These are phyloP conservation scores for Fusarium longipes DNA, from an alignment of 2,329 filamentous ascomycete genomes.

Conservation along the genomic window DNA sequence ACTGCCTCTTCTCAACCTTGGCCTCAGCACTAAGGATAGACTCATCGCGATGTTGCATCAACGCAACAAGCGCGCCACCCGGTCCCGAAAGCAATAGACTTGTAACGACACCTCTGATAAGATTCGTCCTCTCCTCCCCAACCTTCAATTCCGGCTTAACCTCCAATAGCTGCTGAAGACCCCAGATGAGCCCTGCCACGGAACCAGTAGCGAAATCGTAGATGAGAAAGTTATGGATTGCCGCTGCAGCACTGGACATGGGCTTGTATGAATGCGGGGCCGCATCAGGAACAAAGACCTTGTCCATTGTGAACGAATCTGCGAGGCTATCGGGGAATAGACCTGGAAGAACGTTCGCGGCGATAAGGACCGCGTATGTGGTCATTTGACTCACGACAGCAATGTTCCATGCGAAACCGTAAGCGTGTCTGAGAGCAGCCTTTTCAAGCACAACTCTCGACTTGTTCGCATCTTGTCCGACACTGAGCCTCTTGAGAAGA, in stretches of 20 bases:
- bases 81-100: slow-evolving; percentile 42
- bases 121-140: slow-evolving; percentile 33
- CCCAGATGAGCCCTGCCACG: slow-evolving; percentile 36
- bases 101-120: slow-evolving; percentile 30
- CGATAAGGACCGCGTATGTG: slow-evolving; percentile 30
- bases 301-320: slow-evolving; percentile 13
- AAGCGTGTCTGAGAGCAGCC: slow-evolving; percentile 37
- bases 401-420: slow-evolving; percentile 43
- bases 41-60: slow-evolving; percentile 46
- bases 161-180: slow-evolving; percentile 23
- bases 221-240: slow-evolving; percentile 41
- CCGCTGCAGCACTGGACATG: slow-evolving; percentile 33
- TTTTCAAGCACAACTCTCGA: slow-evolving; percentile 30
- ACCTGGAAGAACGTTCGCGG: slow-evolving; percentile 14
- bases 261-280: slow-evolving; percentile 28
- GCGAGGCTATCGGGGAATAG: slow-evolving; percentile 38
- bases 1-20: slow-evolving; percentile 41
- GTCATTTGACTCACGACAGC: slow-evolving; percentile 42
- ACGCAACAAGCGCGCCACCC: slow-evolving; percentile 39
- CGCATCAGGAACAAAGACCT: slow-evolving; percentile 36
- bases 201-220: slow-evolving; percentile 44
- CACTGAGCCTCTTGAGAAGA: slow-evolving; percentile 35
- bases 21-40: slow-evolving; percentile 39
- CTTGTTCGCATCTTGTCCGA: slow-evolving; percentile 37
- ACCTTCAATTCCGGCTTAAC: slow-evolving; percentile 27